A percentile compares a stretch with the other conserved stretches of the same genome.
phyloP scores from a whole-genome alignment of 2,329 filamentous ascomycete species.

The Pyrenophora seminiperda region DNA sequence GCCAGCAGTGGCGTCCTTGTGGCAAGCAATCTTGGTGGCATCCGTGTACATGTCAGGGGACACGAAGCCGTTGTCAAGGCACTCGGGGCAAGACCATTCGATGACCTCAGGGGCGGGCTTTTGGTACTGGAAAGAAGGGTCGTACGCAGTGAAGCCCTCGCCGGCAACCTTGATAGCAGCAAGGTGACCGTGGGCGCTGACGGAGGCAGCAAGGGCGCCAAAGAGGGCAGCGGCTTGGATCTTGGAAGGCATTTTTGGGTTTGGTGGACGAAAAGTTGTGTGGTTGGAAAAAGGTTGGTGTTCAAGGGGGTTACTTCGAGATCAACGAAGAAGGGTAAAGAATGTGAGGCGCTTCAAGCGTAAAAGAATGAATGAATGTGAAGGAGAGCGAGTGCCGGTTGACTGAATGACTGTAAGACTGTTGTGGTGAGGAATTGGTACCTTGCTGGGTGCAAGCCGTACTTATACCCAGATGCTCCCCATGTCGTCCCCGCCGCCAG shows the following conservation, averaged over 20 bases:
- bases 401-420: conserved; percentile 14
- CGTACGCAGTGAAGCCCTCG: conserved; percentile 52
- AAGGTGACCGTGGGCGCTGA: conserved; percentile 54
- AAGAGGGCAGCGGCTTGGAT: conserved; percentile 39
- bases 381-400: conserved; percentile 13
- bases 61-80: conserved; percentile 60
- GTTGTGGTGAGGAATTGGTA: conserved; percentile 1
- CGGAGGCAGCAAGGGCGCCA: conserved; percentile 45
- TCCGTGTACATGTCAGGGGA: conserved; percentile 53
- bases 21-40: conserved; percentile 63
- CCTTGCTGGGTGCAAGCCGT: conserved; percentile 2
- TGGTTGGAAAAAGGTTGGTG: conserved; percentile 15
- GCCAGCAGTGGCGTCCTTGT: conserved; percentile 60
- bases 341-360: conserved; percentile 36
- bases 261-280: conserved; percentile 11
- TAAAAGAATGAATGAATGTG: conserved; percentile 31
- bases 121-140: conserved; percentile 48
- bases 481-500: conserved; percentile 8
- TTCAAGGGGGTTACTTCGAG: conserved; percentile 26
- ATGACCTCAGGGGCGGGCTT: conserved; percentile 48
- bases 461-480: conserved; percentile 22
- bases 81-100: conserved; percentile 60
- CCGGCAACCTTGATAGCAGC: conserved; percentile 54
- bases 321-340: conserved; percentile 34
- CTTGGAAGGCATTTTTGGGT: conserved; percentile 36